phyloP scores from a whole-genome alignment of 139 green algal species.

The Pleodorina starrii region DNA sequence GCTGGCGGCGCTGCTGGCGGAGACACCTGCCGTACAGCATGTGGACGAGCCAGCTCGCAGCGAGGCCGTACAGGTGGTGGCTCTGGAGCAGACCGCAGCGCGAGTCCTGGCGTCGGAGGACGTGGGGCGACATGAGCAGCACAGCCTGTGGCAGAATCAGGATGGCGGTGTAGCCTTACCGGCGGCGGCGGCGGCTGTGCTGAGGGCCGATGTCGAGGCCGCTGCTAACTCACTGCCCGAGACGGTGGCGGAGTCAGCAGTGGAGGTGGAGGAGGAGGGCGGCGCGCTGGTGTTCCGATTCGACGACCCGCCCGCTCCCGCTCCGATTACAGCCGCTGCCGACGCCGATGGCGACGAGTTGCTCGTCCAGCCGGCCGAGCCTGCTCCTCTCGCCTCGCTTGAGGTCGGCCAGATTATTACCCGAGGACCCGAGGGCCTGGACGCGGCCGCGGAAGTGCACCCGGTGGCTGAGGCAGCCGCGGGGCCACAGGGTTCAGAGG shows the following conservation, averaged over 20 bases:
- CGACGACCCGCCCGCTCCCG: background rate
- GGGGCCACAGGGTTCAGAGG: too few relatives aligned
- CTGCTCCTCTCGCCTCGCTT: too few relatives aligned
- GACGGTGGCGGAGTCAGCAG: background rate
- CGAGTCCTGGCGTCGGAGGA: background rate
- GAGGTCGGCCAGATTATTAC: too few relatives aligned
- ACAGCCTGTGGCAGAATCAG: background rate
- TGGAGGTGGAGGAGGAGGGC: background rate
- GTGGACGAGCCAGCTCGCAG: background rate
- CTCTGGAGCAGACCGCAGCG: background rate
- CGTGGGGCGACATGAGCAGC: slow-evolving; percentile 10
- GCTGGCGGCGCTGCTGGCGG: slow-evolving; percentile 17
- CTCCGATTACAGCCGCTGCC: background rate
- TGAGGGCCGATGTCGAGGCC: background rate
- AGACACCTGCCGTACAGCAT: background rate
- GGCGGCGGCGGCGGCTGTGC: background rate
- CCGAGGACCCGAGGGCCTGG: too few relatives aligned
- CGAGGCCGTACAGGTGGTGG: background rate
- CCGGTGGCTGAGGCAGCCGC: too few relatives aligned
- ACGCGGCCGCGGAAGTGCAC: too few relatives aligned
- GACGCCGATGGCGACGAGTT: background rate
- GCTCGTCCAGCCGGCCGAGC: too few relatives aligned
- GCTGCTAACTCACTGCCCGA: too few relatives aligned
- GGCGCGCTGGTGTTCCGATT: slow-evolving; percentile 8
- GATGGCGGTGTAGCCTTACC: background rate